Evolutionary conservation across 148 eudicot genomes (phyloP), one percentile per base, ranked within the genome.

Genomic region (Drosera capensis): DNA sequence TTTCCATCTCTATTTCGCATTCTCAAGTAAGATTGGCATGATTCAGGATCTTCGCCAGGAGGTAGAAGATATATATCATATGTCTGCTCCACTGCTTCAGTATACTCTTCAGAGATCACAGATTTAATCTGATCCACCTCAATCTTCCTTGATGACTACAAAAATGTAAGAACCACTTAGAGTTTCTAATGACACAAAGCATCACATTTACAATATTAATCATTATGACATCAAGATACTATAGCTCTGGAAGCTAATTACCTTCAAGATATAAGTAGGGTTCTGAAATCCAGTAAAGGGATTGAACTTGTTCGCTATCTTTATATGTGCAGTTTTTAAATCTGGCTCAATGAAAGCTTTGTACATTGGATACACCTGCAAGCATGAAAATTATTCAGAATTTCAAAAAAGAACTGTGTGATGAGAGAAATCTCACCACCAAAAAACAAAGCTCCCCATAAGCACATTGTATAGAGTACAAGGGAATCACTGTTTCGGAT

Each of bases 401-500:
- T 9, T 9, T 9, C 9, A 28, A 3, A 28, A 28, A 28, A 3
- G 6, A 28, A 28, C n/a, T n/a, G 9, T 4, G 9, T 28, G 4
- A 28, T 28, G 31, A 3, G 31, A 28, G 31, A 28, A 4, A 28
- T 9, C 31, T 9, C 9, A 28, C n/a, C n/a, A n/a, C n/a, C n/a
- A n/a, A n/a, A n/a, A n/a, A n/a, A n/a, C n/a, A n/a, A n/a, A n/a
- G n/a, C n/a, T n/a, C n/a, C n/a, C 31, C 9, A 3, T 28, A 28
- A 28, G 31, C 9, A 28, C 31, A 28, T 28, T 28, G 4, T 28
- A 28, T 28, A 28, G 9, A 28, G 31, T 9, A 3, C 31, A 28
- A 9, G 4, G 9, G 31, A 28, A 28, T 4, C 4, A 28, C 81
- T 77, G 81, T 75, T 62, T 75, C 81, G 52, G 77, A 75, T 40